Evolutionary conservation across 306 rosid genomes (phyloP), one percentile per base, ranked within the genome.

Genomic region (Ormosia emarginata): DNA sequence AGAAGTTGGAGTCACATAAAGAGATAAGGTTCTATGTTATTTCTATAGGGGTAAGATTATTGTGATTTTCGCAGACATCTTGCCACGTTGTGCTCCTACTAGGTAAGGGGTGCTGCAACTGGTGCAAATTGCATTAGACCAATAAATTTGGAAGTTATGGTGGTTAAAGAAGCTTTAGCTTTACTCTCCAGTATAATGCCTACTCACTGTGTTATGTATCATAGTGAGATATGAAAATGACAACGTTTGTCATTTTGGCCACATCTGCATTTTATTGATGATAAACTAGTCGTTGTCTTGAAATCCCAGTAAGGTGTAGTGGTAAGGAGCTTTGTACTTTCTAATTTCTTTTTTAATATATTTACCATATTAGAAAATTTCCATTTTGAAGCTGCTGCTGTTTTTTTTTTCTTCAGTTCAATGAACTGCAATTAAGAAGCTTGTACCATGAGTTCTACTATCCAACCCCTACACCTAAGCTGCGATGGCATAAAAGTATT

Each of bases 191-290:
- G 57, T 63, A 64, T 52, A 74, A 80, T 75, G 63, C 50, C 76
- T 82, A 62, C 77, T 77, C 77, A 74, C 85, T 70, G 37, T 66
- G 64, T 39, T 66, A 13, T 67, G 33, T 79, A 40, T 81, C 86
- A 73, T 24, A 62, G 30, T 56, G 81, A 85, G 84, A 76, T 81
- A 77, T 78, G 84, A 84, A 84, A 85, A 59, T 83, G 94, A 81
- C 89, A 74, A 72, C 4, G 4, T 82, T 85, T 58, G 77, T 12
- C 18, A 67, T 77, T 82, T 80, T 73, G 84, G 82, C 81, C 79
- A 53, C 82, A 74, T 65, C 47, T 80, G 46, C 40, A 32, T 41
- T 63, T 57, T 47, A 64, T 75, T 75, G 52, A 24, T 69, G 79
- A 86, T 84, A 74, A 70, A 65, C 84, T 39, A 81, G 85, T 68